Base-by-base conservation (phyloP, 768 basidiomycete species). In the Termitomyces sp. region DNA sequence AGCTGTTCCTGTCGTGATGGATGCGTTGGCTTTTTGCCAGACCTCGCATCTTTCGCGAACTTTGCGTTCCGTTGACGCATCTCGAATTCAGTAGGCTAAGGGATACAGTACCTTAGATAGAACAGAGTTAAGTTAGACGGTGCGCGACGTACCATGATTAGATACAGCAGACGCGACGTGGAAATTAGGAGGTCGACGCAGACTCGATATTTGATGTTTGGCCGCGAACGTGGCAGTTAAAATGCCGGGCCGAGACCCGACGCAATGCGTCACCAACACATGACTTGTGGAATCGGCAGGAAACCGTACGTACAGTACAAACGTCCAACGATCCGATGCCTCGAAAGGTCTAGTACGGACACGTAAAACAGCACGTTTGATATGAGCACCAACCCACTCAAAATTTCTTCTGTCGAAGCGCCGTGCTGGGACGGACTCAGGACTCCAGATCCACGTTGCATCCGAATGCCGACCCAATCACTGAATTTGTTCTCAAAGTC, bases 81-180 rank as follows among this genome's bases (percentile, higher is more conserved):
- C 67, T 93, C 91, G 70, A 89, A 91, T 77, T 89, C 83, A 56
- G 87, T 90, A 55, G 90, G 89, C 89, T 91, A 40, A 9, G 3
- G 28, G 49, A 5, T 20, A 20, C n/a, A 1, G 40, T 43, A 20
- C 40, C n/a, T 54, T 12, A 54, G 18, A 41, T 14, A 26, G 6
- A 6, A 13, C 13, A 53, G 20, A 14, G 3, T 13, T n/a, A n/a
- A 30, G 38, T 12, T 53, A 23, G 1, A n/a, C 1, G 18, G 41
- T 14, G 5, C 13, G 9, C 13, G 9, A 32, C 30, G 12, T 5
- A 54, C 53, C 53, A 54, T 54, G n/a, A 30, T 43, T 9, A 6
- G 13, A 41, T 43, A 13, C 13, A 20, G 18, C 26, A 32, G 18
- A n/a, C n/a, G 12, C 38, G 28, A 53, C 30, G 30, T 10, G n/a